Percentiles rank a stretch among this genome's conserved stretches.
Conservation (phyloP, 352 stramenopile genomes). For the Pythium aquatile region DNA sequence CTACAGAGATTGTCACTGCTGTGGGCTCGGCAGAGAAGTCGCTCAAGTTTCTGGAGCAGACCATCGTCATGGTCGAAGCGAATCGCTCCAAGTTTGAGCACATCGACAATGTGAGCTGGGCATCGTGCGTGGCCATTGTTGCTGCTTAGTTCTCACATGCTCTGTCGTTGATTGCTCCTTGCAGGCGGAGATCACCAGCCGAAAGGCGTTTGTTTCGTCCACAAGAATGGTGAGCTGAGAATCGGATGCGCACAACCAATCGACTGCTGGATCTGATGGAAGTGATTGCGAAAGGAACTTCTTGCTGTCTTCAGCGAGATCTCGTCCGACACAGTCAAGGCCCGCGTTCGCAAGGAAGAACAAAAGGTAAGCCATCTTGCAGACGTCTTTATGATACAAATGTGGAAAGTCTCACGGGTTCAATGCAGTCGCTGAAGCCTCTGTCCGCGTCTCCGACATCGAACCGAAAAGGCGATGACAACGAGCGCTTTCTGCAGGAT, state of each 20-base stretch:
- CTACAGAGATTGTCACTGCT: conserved; percentile 55
- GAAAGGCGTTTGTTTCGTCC: conserved; percentile 63
- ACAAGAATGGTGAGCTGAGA: conserved; percentile 36
- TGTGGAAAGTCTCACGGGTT: neutral
- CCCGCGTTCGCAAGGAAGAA: conserved; percentile 58
- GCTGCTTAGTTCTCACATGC: neutral
- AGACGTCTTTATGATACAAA: neutral
- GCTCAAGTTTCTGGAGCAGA: conserved; percentile 80
- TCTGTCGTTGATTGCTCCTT: neutral
- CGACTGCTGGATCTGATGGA: neutral
- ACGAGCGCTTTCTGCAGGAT: conserved; percentile 55
- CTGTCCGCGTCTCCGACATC: conserved; percentile 19
- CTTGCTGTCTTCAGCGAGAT: conserved; percentile 54
- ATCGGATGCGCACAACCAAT: neutral
- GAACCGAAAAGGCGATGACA: conserved; percentile 35
- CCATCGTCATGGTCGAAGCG: conserved; percentile 77
- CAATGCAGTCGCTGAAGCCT: conserved; percentile 44
- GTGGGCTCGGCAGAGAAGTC: conserved; percentile 67
- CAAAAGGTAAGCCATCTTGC: conserved; percentile 39
- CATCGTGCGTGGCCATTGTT: neutral
- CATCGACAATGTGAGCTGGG: conserved; percentile 56
- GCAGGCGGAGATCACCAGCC: conserved; percentile 58
- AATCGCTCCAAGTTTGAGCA: conserved; percentile 81
- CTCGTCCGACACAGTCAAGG: conserved; percentile 56
- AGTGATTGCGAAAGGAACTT: conserved; percentile 39